phyloP scores from a whole-genome alignment of 177 flowering plant genomes.

The Telopea speciosissima region DNA sequence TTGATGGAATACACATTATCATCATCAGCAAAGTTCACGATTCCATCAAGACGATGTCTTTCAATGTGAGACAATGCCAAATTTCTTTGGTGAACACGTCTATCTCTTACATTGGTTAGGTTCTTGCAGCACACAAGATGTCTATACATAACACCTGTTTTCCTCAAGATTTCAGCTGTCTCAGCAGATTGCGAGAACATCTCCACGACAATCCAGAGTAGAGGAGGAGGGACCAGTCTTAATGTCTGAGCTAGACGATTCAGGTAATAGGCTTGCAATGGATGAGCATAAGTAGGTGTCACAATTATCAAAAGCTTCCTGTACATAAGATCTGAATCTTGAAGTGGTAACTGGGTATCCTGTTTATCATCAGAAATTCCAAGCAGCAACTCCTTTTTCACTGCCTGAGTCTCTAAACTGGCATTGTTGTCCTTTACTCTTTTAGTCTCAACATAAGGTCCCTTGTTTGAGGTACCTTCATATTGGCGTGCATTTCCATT shows the following conservation, averaged over 20 bases:
- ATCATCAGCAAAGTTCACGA: constrained; percentile 83
- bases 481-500: constrained; percentile 15
- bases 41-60: constrained; percentile 79
- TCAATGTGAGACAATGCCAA: constrained; percentile 81
- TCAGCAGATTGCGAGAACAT: constrained; percentile 63
- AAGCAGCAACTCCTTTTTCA: constrained; percentile 15
- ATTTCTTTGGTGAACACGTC: constrained; percentile 60
- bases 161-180: constrained; percentile 70
- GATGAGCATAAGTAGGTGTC: constrained; percentile 55
- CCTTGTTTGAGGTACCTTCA: constrained; percentile 10
- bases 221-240: constrained; percentile 56
- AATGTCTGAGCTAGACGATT: constrained; percentile 68
- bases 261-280: constrained; percentile 72
- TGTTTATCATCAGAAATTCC: constrained; percentile 13
- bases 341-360: constrained; percentile 10
- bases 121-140: constrained; percentile 75
- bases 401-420: constrained; percentile 13
- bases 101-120: constrained; percentile 37
- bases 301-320: constrained; percentile 70
- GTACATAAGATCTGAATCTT: constrained; percentile 19
- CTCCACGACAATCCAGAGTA: constrained; percentile 90
- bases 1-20: constrained; percentile 48
- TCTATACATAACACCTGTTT: constrained; percentile 73
- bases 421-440: constrained; percentile 13
- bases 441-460: constrained; percentile 8